These are phyloP conservation scores for Acanthamoeba culbertsoni DNA, from an alignment of 208 protist genomes.

Conservation along the genomic window DNA sequence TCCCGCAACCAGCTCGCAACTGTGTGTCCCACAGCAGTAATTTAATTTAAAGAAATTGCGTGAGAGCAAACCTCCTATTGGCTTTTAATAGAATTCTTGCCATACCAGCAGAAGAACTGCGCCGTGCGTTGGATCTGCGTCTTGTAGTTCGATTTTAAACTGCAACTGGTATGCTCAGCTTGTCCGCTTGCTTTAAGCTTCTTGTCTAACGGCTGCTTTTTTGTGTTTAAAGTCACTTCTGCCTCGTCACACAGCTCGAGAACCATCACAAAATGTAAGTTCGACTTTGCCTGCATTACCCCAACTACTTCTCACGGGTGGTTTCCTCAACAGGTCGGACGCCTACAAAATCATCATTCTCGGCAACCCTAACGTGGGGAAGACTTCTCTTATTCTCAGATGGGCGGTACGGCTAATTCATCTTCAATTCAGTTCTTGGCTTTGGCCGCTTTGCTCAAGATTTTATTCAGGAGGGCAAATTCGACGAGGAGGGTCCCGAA, in stretches of 20 bases:
- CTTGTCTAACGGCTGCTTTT: too few relatives aligned
- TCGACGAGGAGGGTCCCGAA: slow-evolving; percentile 49
- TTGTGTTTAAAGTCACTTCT: not conserved
- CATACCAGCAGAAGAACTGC: too few relatives aligned
- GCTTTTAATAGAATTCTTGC: too few relatives aligned
- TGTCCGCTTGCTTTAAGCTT: too few relatives aligned
- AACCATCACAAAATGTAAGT: too few relatives aligned
- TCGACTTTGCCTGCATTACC: too few relatives aligned
- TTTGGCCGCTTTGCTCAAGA: not conserved
- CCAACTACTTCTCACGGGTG: not conserved
- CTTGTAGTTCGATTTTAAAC: too few relatives aligned
- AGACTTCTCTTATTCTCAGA: slow-evolving; percentile 59
- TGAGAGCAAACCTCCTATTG: too few relatives aligned
- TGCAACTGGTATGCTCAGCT: too few relatives aligned
- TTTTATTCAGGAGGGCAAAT: slow-evolving; percentile 36
- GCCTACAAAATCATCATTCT: slow-evolving; percentile 64
- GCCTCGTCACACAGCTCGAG: too few relatives aligned
- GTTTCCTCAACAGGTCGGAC: slow-evolving; percentile 7
- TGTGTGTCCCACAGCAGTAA: not conserved
- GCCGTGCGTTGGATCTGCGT: too few relatives aligned
- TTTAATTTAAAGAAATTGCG: not conserved
- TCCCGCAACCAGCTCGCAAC: not conserved
- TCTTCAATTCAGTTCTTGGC: not conserved
- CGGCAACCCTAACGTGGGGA: slow-evolving; percentile 57
- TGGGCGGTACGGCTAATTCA: slow-evolving; percentile 23